Evolutionary conservation across 371 early-diverging fungal species (phyloP).

Genomic region (Syncephalastrum racemosum): DNA sequence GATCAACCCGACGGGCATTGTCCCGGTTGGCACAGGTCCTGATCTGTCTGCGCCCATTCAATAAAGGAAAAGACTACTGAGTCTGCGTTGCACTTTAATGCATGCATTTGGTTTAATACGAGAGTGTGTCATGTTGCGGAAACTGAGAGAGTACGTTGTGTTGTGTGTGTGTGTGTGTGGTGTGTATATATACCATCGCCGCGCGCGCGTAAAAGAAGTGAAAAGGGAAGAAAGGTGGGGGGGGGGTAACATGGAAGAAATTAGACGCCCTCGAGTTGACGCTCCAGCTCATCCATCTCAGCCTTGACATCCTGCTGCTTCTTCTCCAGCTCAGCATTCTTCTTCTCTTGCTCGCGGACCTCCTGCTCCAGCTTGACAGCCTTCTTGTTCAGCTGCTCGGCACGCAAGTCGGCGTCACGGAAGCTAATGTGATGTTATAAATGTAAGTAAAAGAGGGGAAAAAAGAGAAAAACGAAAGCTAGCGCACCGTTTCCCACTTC

Average conservation of each 20-base stretch:
- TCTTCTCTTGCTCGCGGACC: conserved; percentile 24
- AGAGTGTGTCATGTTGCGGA: too few relatives aligned
- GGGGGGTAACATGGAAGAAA: background rate
- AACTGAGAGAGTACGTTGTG: background rate
- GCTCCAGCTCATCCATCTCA: conserved; percentile 43
- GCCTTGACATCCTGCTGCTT: conserved; percentile 37
- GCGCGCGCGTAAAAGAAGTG: too few relatives aligned
- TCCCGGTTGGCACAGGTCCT: conserved; percentile 87
- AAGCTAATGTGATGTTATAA: too few relatives aligned
- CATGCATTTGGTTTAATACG: too few relatives aligned
- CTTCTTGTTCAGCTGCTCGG: conserved; percentile 53
- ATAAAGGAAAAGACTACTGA: conserved; percentile 1
- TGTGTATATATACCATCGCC: too few relatives aligned
- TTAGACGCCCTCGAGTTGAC: conserved; percentile 44
- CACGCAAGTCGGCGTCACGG: conserved; percentile 72
- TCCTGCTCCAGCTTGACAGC: conserved; percentile 29
- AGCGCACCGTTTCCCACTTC: too few relatives aligned
- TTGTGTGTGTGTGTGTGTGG: too few relatives aligned
- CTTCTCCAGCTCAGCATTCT: conserved; percentile 31
- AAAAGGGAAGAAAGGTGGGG: too few relatives aligned
- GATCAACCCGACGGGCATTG: conserved; percentile 89
- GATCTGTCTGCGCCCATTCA: conserved; percentile 47
- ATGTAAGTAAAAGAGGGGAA: too few relatives aligned
- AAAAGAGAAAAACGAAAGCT: conserved; percentile 1
- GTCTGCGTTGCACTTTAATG: too few relatives aligned